A percentile compares a stretch with the other conserved stretches of the same genome.
Evolutionary conservation across 768 basidiomycete genomes (phyloP).

Genomic region (Mycena maculata): DNA sequence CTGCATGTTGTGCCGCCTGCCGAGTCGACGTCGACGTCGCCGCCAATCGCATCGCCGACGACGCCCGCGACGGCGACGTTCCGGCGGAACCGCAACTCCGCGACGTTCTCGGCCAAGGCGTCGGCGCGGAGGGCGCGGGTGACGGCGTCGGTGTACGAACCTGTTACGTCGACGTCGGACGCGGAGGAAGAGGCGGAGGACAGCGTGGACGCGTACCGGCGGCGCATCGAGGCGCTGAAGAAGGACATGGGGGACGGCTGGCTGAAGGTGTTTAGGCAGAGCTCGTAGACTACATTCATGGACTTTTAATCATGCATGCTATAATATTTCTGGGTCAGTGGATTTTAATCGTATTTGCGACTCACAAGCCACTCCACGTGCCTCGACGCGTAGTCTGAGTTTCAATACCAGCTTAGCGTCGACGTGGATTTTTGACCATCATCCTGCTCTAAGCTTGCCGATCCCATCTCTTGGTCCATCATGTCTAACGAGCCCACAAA

Average conservation of each 20-base stretch:
- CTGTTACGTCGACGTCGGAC: constrained; percentile 43
- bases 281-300: constrained; percentile 36
- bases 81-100: constrained; percentile 37
- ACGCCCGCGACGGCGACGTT: constrained; percentile 34
- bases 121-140: constrained; percentile 63
- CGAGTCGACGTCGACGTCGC: constrained; percentile 31
- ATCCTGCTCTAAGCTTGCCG: too few species aligned
- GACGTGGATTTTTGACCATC: too few species aligned
- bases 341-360: too few species aligned
- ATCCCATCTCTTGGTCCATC: too few species aligned
- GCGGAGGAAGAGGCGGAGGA: constrained; percentile 46
- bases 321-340: too few species aligned
- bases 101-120: constrained; percentile 53
- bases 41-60: constrained; percentile 18
- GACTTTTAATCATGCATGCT: not conserved
- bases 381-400: too few species aligned
- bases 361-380: too few species aligned
- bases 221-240: constrained; percentile 83
- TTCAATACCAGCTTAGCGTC: too few species aligned
- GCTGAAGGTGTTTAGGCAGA: constrained; percentile 87
- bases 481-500: too few species aligned
- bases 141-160: constrained; percentile 74
- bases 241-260: constrained; percentile 92
- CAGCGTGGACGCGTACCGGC: constrained; percentile 78
- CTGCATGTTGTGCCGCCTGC: constrained; percentile 39